Conservation (phyloP, 306 rosid genomes). For the Gynostemma pentaphyllum region DNA sequence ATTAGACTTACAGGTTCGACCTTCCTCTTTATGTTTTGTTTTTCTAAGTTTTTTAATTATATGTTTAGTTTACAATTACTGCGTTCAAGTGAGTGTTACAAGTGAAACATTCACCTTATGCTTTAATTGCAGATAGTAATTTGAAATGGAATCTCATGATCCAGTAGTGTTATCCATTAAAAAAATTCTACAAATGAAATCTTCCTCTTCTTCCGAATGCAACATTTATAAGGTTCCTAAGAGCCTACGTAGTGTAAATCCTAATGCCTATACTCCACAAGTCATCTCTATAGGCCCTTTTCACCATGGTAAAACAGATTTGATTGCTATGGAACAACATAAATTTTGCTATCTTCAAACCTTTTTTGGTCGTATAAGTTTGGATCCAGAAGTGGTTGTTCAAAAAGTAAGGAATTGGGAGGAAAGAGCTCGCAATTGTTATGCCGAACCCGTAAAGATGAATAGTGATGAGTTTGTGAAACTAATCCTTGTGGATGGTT, state of each 20-base stretch:
- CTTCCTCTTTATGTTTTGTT: too few species aligned
- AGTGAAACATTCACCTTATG: too few species aligned
- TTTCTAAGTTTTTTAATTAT: too few species aligned
- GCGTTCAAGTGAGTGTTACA: too few species aligned
- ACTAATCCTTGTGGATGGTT: too few species aligned
- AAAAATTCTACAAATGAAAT: neutral
- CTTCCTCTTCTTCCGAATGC: neutral
- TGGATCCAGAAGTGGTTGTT: conserved; percentile 12
- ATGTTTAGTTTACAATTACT: too few species aligned
- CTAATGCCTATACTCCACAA: conserved; percentile 31
- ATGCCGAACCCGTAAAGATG: conserved; percentile 31
- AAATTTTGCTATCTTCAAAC: conserved; percentile 37
- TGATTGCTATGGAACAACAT: conserved; percentile 49
- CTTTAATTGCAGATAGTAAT: too few species aligned
- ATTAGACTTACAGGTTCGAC: too few species aligned
- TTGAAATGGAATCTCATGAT: too few species aligned
- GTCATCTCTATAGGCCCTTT: conserved; percentile 60
- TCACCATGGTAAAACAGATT: conserved; percentile 28
- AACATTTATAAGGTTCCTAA: neutral
- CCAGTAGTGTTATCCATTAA: neutral
- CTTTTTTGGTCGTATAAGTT: conserved; percentile 12
- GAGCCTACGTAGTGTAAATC: neutral
- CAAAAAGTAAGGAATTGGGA: conserved; percentile 22
- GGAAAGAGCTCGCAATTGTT: conserved; percentile 36
- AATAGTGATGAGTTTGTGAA: too few species aligned